Evolutionary conservation across 23 red algal genomes (phyloP).

Genomic region (Chondrus crispus): DNA sequence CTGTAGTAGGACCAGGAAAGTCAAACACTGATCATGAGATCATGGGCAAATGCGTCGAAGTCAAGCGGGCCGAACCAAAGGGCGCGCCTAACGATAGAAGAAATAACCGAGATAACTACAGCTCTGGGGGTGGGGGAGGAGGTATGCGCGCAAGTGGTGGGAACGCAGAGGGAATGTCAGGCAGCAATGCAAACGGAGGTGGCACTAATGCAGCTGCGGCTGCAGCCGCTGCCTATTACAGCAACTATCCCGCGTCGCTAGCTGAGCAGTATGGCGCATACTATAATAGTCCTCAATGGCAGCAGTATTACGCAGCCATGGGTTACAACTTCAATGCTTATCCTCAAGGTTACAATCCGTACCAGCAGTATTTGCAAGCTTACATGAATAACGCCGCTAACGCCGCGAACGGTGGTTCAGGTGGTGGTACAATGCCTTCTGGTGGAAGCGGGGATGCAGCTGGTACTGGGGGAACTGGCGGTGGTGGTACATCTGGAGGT

Average conservation of each 20-base stretch:
- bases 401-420: conserved; percentile 27
- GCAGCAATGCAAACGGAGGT: conserved; percentile 16
- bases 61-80: conserved; percentile 85
- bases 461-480: not conserved
- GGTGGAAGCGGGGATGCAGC: not conserved
- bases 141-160: conserved; percentile 31
- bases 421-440: not conserved
- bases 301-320: conserved; percentile 80
- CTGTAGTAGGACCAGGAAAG: conserved; percentile 61
- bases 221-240: conserved; percentile 58
- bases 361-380: conserved; percentile 69
- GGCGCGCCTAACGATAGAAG: conserved; percentile 42
- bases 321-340: conserved; percentile 67
- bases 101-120: conserved; percentile 45
- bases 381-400: conserved; percentile 49
- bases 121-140: conserved; percentile 26
- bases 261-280: conserved; percentile 64
- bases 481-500: conserved; percentile 27
- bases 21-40: conserved; percentile 81
- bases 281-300: conserved; percentile 74
- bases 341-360: conserved; percentile 68
- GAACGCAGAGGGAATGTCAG: not conserved
- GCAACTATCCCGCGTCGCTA: conserved; percentile 56
- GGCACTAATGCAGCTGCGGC: conserved; percentile 45
- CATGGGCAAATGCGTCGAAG: conserved; percentile 87